These are phyloP conservation scores for Ceratobasidium sp. DNA, from an alignment of 1,284 basidiomycete genomes.

Conservation along the genomic window DNA sequence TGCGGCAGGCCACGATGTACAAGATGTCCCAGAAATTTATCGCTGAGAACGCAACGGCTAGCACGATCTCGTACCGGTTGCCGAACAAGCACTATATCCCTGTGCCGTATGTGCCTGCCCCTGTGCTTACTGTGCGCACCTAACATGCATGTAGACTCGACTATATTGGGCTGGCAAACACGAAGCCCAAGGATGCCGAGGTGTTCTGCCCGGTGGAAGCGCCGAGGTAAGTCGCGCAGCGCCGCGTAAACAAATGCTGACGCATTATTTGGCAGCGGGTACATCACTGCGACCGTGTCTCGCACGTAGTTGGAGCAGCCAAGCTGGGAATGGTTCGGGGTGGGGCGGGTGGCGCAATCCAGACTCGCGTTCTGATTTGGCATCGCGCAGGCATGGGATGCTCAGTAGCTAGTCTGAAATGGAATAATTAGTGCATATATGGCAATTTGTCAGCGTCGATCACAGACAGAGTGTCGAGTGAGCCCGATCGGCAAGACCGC, in stretches of 20 bases:
- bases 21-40: constrained; percentile 86
- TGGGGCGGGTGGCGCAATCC: constrained; percentile 21
- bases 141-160: constrained; percentile 54
- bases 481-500: constrained; percentile 15
- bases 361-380: constrained; percentile 21
- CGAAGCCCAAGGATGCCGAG: constrained; percentile 72
- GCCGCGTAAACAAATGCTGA: constrained; percentile 39
- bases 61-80: constrained; percentile 75
- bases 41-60: constrained; percentile 69
- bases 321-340: constrained; percentile 1
- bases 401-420: neutral
- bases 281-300: constrained; percentile 63
- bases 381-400: neutral
- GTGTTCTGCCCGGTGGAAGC: constrained; percentile 84
- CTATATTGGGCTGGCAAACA: constrained; percentile 67
- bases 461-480: constrained; percentile 1
- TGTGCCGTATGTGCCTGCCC: constrained; percentile 46
- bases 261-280: constrained; percentile 53
- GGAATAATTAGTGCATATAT: neutral
- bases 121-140: constrained; percentile 51
- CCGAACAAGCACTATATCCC: constrained; percentile 95
- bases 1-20: constrained; percentile 82
- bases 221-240: constrained; percentile 65
- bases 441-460: neutral
- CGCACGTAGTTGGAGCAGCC: constrained; percentile 47